phyloP scores from a whole-genome alignment of 1,139 yeast species.

The Yamadazyma sp. region DNA sequence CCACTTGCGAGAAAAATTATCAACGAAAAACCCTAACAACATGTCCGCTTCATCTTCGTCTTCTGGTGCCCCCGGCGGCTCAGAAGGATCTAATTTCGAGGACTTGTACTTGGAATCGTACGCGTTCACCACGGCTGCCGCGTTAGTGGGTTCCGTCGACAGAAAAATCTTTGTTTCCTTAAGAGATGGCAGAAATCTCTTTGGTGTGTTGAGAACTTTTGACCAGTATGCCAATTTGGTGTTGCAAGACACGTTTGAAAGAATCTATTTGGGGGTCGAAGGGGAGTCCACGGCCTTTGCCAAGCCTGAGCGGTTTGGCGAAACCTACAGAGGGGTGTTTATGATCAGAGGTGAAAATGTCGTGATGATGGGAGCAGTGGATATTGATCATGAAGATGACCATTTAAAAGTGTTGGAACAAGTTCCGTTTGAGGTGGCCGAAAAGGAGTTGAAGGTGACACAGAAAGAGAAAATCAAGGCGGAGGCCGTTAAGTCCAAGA shows the following conservation, averaged over 20 bases:
- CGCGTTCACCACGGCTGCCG: constrained; percentile 96
- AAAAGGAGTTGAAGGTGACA: constrained; percentile 37
- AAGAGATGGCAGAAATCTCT: constrained; percentile 85
- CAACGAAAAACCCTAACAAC: constrained; percentile 2
- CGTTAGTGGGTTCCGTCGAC: constrained; percentile 91
- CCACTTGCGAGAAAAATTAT: constrained; percentile 1
- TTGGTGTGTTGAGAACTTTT: constrained; percentile 91
- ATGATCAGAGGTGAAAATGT: constrained; percentile 97
- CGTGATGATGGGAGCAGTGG: constrained; percentile 93
- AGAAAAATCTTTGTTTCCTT: constrained; percentile 81
- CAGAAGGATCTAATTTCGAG: constrained; percentile 31
- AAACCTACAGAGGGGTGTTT: constrained; percentile 73
- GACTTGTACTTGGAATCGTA: constrained; percentile 64
- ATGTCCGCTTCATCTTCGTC: constrained; percentile 1
- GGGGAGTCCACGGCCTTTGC: constrained; percentile 23
- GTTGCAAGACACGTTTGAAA: constrained; percentile 84
- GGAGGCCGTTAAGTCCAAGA: constrained; percentile 50
- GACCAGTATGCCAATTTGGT: constrained; percentile 95
- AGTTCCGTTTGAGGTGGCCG: constrained; percentile 64
- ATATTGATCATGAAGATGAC: constrained; percentile 81
- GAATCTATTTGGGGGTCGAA: constrained; percentile 59
- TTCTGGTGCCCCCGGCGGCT: background rate
- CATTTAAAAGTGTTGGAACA: constrained; percentile 58
- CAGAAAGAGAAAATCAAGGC: constrained; percentile 40
- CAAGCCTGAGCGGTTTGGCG: constrained; percentile 59